Evolutionary conservation across 108 stramenopile species (phyloP).

Genomic region (Discostella stelligeroides): DNA sequence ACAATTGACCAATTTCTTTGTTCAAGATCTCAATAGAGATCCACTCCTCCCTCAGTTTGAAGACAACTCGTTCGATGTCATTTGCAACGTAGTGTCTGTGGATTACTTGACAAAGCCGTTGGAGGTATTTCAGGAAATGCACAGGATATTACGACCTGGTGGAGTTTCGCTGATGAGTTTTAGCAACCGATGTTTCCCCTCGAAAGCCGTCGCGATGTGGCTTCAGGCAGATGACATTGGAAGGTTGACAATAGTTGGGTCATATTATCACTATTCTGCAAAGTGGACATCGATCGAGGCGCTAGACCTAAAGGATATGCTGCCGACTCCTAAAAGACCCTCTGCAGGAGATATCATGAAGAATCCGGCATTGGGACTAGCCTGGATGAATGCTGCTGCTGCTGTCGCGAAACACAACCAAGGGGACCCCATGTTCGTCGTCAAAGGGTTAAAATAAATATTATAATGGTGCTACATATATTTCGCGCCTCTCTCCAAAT

Average conservation of each 20-base stretch:
- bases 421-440: constrained; percentile 78
- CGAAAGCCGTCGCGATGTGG: constrained; percentile 86
- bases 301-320: constrained; percentile 57
- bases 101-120: constrained; percentile 75
- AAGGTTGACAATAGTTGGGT: constrained; percentile 67
- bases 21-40: constrained; percentile 68
- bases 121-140: constrained; percentile 74
- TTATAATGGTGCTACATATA: background rate
- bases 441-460: constrained; percentile 62
- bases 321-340: constrained; percentile 54
- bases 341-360: constrained; percentile 51
- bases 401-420: constrained; percentile 57
- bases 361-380: constrained; percentile 57
- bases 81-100: constrained; percentile 73
- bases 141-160: constrained; percentile 70
- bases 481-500: background rate
- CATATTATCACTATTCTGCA: constrained; percentile 70
- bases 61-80: constrained; percentile 73
- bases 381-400: constrained; percentile 69
- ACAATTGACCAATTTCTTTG: constrained; percentile 61
- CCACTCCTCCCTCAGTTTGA: constrained; percentile 56
- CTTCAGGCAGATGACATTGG: constrained; percentile 77
- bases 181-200: constrained; percentile 77
- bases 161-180: constrained; percentile 69
- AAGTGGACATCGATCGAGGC: constrained; percentile 68